Conservation (phyloP, 1,284 basidiomycete species). For the Ganoderma boninense region DNA sequence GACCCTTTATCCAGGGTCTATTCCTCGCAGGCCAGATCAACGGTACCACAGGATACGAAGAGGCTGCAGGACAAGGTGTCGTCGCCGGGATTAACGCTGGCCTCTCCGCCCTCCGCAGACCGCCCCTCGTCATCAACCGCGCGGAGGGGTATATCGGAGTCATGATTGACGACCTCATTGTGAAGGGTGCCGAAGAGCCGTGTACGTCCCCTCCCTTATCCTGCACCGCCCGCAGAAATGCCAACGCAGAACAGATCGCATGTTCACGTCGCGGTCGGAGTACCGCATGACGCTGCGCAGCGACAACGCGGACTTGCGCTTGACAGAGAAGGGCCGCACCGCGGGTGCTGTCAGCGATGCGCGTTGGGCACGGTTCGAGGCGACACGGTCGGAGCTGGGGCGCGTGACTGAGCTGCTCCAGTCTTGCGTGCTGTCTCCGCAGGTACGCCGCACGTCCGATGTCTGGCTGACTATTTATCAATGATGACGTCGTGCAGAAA, state of each 20-base stretch:
- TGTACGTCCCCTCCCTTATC: conserved; percentile 56
- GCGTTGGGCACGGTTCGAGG: conserved; percentile 66
- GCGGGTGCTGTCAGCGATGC: conserved; percentile 69
- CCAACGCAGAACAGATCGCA: conserved; percentile 67
- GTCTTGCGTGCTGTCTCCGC: conserved; percentile 60
- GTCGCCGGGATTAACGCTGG: conserved; percentile 91
- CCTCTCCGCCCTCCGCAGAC: conserved; percentile 62
- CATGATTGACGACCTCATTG: conserved; percentile 90
- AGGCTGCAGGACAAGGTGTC: conserved; percentile 88
- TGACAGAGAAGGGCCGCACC: conserved; percentile 75
- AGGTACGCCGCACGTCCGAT: conserved; percentile 47
- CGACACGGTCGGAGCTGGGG: conserved; percentile 58
- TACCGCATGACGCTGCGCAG: conserved; percentile 88
- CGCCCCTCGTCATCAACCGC: conserved; percentile 74
- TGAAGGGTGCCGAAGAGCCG: conserved; percentile 89
- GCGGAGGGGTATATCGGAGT: conserved; percentile 89
- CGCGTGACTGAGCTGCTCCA: conserved; percentile 61
- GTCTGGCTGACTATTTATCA: background rate
- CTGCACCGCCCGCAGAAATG: background rate
- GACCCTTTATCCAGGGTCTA: conserved; percentile 59
- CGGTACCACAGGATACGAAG: conserved; percentile 92
- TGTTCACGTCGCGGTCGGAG: conserved; percentile 93
- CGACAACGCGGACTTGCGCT: conserved; percentile 87
- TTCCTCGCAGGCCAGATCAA: conserved; percentile 93
- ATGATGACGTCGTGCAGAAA: conserved; percentile 45